Evolutionary conservation across 495 filamentous ascomycete genomes (phyloP).

Genomic region (Aspergillus avenaceus): DNA sequence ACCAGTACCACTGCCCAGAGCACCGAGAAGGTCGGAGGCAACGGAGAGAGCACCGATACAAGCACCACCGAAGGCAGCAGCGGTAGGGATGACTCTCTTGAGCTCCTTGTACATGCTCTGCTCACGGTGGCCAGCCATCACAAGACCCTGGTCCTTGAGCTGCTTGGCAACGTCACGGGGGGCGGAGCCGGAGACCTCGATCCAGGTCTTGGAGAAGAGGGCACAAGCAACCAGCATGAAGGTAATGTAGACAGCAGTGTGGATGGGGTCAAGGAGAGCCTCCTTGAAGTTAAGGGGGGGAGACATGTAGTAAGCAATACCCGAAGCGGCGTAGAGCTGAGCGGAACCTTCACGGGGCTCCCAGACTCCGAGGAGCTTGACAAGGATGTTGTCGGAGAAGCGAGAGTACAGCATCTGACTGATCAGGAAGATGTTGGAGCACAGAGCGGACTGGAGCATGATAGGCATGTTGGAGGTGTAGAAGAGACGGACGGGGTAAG

Average conservation of each 20-base stretch:
- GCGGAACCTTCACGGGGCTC: conserved; percentile 94
- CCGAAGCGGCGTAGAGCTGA: conserved; percentile 87
- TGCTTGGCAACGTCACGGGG: conserved; percentile 99
- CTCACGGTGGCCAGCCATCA: conserved; percentile 99
- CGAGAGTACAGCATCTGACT: conserved; percentile 98
- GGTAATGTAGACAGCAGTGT: conserved; percentile 90
- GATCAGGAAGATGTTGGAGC: conserved; percentile 98
- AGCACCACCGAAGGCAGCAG: conserved; percentile 96
- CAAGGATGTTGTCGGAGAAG: conserved; percentile 97
- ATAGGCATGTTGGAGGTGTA: conserved; percentile 83
- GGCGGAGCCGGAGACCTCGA: conserved; percentile 96
- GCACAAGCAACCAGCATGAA: conserved; percentile 98
- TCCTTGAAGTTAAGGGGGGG: conserved; percentile 97
- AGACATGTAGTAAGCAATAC: conserved; percentile 99
- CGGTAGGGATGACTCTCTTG: conserved; percentile 97
- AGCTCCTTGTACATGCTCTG: conserved; percentile 99
- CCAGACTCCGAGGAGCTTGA: conserved; percentile 96
- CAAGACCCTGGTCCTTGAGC: conserved; percentile 97
- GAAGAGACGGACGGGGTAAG: conserved; percentile 66
- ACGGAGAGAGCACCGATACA: conserved; percentile 98
- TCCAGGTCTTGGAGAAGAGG: conserved; percentile 99
- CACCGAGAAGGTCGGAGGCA: conserved; percentile 90
- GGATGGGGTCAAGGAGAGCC: conserved; percentile 90
- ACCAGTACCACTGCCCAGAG: conserved; percentile 94
- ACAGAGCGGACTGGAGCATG: conserved; percentile 97